Conservation (phyloP, 441 rosid species). For the Populus hybrid region DNA sequence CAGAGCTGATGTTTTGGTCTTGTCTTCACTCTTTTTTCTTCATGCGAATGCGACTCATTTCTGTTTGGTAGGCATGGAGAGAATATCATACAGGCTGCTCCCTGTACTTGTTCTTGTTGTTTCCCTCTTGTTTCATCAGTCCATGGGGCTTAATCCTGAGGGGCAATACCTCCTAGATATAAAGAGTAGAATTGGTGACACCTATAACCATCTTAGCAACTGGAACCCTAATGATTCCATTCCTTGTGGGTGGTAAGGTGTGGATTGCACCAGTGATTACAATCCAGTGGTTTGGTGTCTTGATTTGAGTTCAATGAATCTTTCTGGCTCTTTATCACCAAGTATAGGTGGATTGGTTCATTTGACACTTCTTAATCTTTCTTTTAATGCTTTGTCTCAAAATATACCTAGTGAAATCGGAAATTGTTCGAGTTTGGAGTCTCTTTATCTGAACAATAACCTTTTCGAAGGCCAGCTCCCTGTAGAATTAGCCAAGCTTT, state of each 20-base stretch:
- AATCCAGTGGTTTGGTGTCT: conserved; percentile 53
- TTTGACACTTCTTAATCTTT: conserved; percentile 60
- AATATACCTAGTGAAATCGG: conserved; percentile 71
- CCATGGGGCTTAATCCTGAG: conserved; percentile 58
- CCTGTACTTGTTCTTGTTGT: conserved; percentile 17
- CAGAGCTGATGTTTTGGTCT: conserved; percentile 20
- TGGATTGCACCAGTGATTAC: conserved; percentile 47
- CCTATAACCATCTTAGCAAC: conserved; percentile 36
- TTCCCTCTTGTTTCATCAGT: conserved; percentile 37
- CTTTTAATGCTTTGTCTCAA: conserved; percentile 56
- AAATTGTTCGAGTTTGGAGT: conserved; percentile 55
- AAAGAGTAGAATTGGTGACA: conserved; percentile 54
- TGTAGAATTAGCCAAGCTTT: conserved; percentile 49
- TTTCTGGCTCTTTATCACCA: conserved; percentile 67
- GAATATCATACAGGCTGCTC: conserved; percentile 24
- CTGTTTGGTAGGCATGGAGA: conserved; percentile 31
- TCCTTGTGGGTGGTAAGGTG: conserved; percentile 86
- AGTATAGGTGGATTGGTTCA: conserved; percentile 64
- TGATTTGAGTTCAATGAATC: conserved; percentile 56
- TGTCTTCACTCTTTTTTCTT: not conserved
- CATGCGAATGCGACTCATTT: not conserved
- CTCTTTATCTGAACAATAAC: conserved; percentile 64
- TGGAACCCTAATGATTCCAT: conserved; percentile 67
- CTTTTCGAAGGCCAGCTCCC: conserved; percentile 63
- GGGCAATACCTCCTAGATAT: conserved; percentile 66